phyloP scores from a whole-genome alignment of 352 stramenopile genomes.

The Pythium guiyangense region DNA sequence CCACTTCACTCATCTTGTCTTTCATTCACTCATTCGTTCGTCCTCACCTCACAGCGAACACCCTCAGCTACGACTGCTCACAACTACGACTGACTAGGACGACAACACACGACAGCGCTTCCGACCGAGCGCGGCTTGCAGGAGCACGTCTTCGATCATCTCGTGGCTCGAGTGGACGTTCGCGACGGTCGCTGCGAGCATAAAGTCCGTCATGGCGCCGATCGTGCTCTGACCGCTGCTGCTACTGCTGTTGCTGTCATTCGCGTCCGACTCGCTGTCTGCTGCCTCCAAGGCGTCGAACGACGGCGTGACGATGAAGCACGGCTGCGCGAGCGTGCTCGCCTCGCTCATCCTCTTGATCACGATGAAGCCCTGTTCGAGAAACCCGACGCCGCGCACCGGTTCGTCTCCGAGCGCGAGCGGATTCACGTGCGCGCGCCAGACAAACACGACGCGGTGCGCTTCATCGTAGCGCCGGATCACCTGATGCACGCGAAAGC shows the following conservation, averaged over 20 bases:
- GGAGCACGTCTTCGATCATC: constrained; percentile 13
- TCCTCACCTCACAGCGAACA: too few species aligned
- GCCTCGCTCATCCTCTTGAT: constrained; percentile 13
- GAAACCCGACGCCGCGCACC: constrained; percentile 34
- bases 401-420: too few species aligned
- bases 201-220: constrained; percentile 5
- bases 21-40: too few species aligned
- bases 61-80: too few species aligned
- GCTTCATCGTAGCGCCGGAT: constrained; percentile 41
- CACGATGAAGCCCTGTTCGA: constrained; percentile 55
- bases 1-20: too few species aligned
- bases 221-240: background rate
- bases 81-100: too few species aligned
- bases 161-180: constrained; percentile 11
- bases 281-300: constrained; percentile 6
- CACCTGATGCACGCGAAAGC: constrained; percentile 45
- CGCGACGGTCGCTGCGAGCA: constrained; percentile 1
- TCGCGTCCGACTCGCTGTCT: background rate
- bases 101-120: too few species aligned
- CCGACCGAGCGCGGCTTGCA: background rate
- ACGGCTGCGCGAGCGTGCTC: constrained; percentile 22
- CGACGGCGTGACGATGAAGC: constrained; percentile 27
- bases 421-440: constrained; percentile 43
- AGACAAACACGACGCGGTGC: constrained; percentile 52
- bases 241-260: too few species aligned